Evolutionary conservation across 2,329 filamentous ascomycete genomes (phyloP).

Genomic region (Lecanicillium sp.): DNA sequence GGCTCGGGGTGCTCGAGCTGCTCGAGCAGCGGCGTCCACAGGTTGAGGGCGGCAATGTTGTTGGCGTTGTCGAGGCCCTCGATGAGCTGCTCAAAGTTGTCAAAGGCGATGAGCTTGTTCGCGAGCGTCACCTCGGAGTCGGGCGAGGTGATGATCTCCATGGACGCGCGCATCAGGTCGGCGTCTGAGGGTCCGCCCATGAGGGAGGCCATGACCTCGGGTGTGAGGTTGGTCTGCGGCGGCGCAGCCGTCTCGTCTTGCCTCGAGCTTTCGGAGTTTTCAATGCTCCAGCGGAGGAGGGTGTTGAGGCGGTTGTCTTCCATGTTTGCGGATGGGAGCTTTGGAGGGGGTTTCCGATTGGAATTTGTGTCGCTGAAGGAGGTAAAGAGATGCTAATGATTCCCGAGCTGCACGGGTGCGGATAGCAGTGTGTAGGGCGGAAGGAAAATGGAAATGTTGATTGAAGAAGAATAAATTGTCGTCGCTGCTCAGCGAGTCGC

Average conservation of each 20-base stretch:
- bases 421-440: no score
- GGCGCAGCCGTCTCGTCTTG: slow-evolving; percentile 23
- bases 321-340: slow-evolving; percentile 10
- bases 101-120: slow-evolving; percentile 76
- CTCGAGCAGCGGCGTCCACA: slow-evolving; percentile 75
- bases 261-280: slow-evolving; percentile 32
- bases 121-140: slow-evolving; percentile 59
- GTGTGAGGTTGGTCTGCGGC: slow-evolving; percentile 44
- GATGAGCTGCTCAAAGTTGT: slow-evolving; percentile 91
- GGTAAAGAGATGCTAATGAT: no score
- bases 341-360: no score
- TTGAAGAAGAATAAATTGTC: neutral
- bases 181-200: slow-evolving; percentile 85
- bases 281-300: slow-evolving; percentile 70
- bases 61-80: slow-evolving; percentile 96
- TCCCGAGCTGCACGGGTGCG: no score
- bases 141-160: slow-evolving; percentile 62
- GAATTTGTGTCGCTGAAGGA: no score
- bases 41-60: slow-evolving; percentile 68
- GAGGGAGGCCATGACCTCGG: slow-evolving; percentile 64
- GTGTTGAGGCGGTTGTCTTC: slow-evolving; percentile 60
- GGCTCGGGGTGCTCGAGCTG: slow-evolving; percentile 60
- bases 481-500: slow-evolving; percentile 2
- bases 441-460: neutral
- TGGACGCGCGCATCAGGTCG: slow-evolving; percentile 81